These are phyloP conservation scores for Clonostachys byssicola DNA, from an alignment of 2,329 filamentous ascomycete species.

Conservation along the genomic window DNA sequence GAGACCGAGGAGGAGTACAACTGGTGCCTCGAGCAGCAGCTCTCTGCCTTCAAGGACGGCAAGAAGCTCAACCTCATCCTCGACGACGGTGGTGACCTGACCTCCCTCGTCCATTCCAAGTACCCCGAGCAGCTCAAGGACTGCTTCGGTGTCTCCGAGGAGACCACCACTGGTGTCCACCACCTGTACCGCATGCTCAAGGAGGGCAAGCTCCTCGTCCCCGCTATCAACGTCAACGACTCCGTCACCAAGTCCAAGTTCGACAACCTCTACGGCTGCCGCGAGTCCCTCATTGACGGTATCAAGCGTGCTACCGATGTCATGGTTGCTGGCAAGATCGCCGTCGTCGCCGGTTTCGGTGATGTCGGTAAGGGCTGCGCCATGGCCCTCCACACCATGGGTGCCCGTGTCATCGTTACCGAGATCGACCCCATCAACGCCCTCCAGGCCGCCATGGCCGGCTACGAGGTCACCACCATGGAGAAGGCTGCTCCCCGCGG, in stretches of 20 bases:
- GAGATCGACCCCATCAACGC: slow-evolving; percentile 99
- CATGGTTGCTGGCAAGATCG: slow-evolving; percentile 99
- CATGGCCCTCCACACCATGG: slow-evolving; percentile 93
- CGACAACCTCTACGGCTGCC: slow-evolving; percentile 99
- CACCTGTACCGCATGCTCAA: slow-evolving; percentile 99
- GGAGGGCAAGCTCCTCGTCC: slow-evolving; percentile 82
- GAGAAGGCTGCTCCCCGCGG: slow-evolving; percentile 85
- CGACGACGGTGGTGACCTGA: slow-evolving; percentile 97
- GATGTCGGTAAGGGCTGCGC: slow-evolving; percentile 99
- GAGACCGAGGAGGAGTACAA: slow-evolving; percentile 99
- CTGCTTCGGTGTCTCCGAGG: slow-evolving; percentile 98
- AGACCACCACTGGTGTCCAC: slow-evolving; percentile 99
- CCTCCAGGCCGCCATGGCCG: slow-evolving; percentile 95
- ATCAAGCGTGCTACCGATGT: slow-evolving; percentile 99
- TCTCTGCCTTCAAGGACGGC: slow-evolving; percentile 92
- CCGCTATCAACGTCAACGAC: slow-evolving; percentile 99
- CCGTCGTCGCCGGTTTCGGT: slow-evolving; percentile 95
- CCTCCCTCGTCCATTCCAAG: slow-evolving; percentile 93
- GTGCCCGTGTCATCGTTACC: slow-evolving; percentile 92
- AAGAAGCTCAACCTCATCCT: slow-evolving; percentile 98
- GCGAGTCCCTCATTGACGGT: slow-evolving; percentile 96
- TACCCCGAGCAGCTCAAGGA: slow-evolving; percentile 97
- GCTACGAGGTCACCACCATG: slow-evolving; percentile 97
- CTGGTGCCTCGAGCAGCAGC: slow-evolving; percentile 99
- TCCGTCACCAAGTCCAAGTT: slow-evolving; percentile 99